A percentile compares a stretch with the other conserved stretches of the same genome.
Conservation (phyloP, 2,329 filamentous ascomycete species). For the Aspergillus candidus region DNA sequence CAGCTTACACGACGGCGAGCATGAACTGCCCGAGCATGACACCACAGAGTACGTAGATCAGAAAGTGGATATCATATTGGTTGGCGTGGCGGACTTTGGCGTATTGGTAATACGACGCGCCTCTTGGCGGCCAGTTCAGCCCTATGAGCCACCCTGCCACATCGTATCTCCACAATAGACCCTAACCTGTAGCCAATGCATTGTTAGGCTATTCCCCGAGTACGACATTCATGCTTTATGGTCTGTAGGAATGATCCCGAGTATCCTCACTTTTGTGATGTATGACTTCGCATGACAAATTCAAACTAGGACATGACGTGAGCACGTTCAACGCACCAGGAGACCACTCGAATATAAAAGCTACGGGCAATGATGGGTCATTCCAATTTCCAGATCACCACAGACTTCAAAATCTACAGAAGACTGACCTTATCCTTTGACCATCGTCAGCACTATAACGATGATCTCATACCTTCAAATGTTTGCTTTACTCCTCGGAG, state of each 20-base stretch:
- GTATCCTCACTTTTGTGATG: too few relatives aligned
- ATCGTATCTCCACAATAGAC: not conserved
- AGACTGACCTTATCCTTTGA: not conserved
- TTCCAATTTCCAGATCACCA: not conserved
- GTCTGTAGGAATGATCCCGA: too few relatives aligned
- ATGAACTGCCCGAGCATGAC: not conserved
- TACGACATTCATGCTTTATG: too few relatives aligned
- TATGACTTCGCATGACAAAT: too few relatives aligned
- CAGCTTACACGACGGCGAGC: not conserved
- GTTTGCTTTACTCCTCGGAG: slow-evolving; percentile 1
- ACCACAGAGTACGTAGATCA: not conserved
- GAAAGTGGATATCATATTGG: slow-evolving; percentile 1
- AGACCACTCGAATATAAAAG: slow-evolving; percentile 1
- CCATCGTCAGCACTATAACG: not conserved
- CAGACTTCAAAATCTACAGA: not conserved
- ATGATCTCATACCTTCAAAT: slow-evolving; percentile 2
- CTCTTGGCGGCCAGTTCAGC: too few relatives aligned
- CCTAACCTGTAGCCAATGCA: not conserved
- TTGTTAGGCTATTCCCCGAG: too few relatives aligned
- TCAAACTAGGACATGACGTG: not conserved
- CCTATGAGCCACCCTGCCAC: not conserved
- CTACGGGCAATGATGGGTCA: not conserved
- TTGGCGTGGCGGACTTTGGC: not conserved
- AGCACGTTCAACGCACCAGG: not conserved
- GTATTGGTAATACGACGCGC: slow-evolving; percentile 17